Evolutionary conservation across 2,329 filamentous ascomycete genomes (phyloP).

Genomic region (Hypoxylon sp.): DNA sequence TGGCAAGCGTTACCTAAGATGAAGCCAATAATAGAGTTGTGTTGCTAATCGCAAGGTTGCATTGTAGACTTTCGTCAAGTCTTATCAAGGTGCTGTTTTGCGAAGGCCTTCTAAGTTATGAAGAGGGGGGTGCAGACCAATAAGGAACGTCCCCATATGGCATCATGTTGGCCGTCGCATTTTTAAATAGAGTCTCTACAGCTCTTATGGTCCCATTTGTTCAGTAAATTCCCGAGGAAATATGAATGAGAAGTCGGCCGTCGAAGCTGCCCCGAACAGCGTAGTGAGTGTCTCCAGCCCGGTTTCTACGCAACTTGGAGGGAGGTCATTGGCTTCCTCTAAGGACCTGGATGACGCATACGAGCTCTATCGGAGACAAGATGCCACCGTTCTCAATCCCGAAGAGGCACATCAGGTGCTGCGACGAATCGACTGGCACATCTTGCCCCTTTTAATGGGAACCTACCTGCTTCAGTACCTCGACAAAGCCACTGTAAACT

Average conservation of each 20-base stretch:
- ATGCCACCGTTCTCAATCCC: conserved; percentile 47
- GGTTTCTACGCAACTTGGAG: conserved; percentile 22
- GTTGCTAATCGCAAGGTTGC: conserved; percentile 30
- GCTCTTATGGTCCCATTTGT: background rate
- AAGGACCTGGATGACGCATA: conserved; percentile 56
- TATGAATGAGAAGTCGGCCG: conserved; percentile 37
- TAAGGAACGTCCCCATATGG: background rate
- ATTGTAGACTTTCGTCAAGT: conserved; percentile 21
- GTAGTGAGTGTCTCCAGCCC: background rate
- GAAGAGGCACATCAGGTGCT: conserved; percentile 52
- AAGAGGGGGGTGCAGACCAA: conserved; percentile 1
- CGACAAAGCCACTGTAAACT: conserved; percentile 63
- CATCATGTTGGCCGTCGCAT: background rate
- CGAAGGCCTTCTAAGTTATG: background rate
- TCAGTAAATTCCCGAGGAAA: background rate
- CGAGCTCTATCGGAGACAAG: conserved; percentile 52
- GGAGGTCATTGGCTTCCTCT: conserved; percentile 44
- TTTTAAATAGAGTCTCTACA: background rate
- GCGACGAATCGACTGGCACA: conserved; percentile 52
- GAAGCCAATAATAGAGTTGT: conserved; percentile 5
- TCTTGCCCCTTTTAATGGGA: conserved; percentile 54
- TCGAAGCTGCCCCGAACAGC: conserved; percentile 21
- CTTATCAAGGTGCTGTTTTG: conserved; percentile 22
- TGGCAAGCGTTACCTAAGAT: conserved; percentile 3
- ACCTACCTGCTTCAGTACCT: conserved; percentile 56